Conservation (phyloP, 371 early-diverging fungal genomes). For the Actinomucor elegans region DNA sequence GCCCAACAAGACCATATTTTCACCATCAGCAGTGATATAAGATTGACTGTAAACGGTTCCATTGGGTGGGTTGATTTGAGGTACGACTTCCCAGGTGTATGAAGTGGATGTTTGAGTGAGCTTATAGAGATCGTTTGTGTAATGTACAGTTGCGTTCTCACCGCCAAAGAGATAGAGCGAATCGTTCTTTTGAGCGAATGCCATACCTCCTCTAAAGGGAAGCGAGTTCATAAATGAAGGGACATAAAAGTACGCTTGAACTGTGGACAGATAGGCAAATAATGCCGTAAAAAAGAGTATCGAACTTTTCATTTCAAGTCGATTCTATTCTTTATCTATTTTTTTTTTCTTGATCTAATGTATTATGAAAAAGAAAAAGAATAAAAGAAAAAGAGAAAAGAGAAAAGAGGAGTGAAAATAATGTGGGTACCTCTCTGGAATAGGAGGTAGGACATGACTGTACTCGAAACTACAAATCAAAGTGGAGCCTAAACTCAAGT, state of each 20-base stretch:
- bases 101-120: constrained; percentile 20
- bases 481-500: too few relatives aligned
- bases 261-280: constrained; percentile 3
- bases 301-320: constrained; percentile 12
- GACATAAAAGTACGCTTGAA: constrained; percentile 29
- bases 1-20: constrained; percentile 23
- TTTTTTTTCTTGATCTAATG: too few relatives aligned
- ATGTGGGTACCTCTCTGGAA: too few relatives aligned
- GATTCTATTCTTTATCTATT: too few relatives aligned
- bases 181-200: constrained; percentile 23
- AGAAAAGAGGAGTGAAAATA: too few relatives aligned
- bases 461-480: too few relatives aligned
- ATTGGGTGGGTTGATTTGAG: constrained; percentile 21
- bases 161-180: constrained; percentile 32
- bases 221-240: constrained; percentile 19
- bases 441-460: too few relatives aligned
- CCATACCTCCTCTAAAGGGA: constrained; percentile 32
- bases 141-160: constrained; percentile 22
- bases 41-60: constrained; percentile 21
- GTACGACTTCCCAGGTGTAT: constrained; percentile 20
- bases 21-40: constrained; percentile 14
- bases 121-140: constrained; percentile 26
- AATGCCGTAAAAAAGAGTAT: constrained; percentile 9
- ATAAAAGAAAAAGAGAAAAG: not conserved
- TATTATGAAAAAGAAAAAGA: too few relatives aligned